Evolutionary conservation across 257 asterid genomes (phyloP).

Genomic region (Fraxinus excelsior): DNA sequence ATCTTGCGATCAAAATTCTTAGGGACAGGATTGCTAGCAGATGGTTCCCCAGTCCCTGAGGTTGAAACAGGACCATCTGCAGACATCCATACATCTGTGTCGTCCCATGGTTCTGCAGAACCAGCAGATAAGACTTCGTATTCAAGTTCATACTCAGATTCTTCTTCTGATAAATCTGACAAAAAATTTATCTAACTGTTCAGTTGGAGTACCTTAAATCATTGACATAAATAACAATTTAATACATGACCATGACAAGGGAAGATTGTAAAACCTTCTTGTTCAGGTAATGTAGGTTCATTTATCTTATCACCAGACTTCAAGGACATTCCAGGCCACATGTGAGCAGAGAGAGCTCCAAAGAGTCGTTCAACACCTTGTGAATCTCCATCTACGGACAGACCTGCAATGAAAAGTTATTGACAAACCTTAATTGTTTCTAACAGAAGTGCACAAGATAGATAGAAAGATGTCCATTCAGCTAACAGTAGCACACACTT

Average conservation of each 20-base stretch:
- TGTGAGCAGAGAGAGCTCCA: slow-evolving; percentile 92
- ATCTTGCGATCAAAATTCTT: not conserved
- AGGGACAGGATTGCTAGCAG: not conserved
- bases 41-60: slow-evolving; percentile 27
- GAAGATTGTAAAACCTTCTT: slow-evolving; percentile 52
- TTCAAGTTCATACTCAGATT: slow-evolving; percentile 73
- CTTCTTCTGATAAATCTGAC: slow-evolving; percentile 79
- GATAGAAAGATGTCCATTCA: not conserved
- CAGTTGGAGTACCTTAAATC: not conserved
- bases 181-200: slow-evolving; percentile 8
- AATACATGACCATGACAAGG: not conserved
- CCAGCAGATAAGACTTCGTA: slow-evolving; percentile 55
- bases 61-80: slow-evolving; percentile 38
- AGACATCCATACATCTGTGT: slow-evolving; percentile 53
- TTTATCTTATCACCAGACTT: slow-evolving; percentile 84
- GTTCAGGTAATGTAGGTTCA: slow-evolving; percentile 74
- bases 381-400: slow-evolving; percentile 73
- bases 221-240: not conserved
- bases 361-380: slow-evolving; percentile 87
- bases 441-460: not conserved
- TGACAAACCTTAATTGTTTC: not conserved
- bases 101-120: slow-evolving; percentile 79
- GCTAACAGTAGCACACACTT: not conserved
- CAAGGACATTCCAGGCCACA: slow-evolving; percentile 98
- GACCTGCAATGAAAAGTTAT: slow-evolving; percentile 34